These are phyloP conservation scores for Carex myosuroides DNA, from an alignment of 176 grass and related monocot species.

Conservation along the genomic window DNA sequence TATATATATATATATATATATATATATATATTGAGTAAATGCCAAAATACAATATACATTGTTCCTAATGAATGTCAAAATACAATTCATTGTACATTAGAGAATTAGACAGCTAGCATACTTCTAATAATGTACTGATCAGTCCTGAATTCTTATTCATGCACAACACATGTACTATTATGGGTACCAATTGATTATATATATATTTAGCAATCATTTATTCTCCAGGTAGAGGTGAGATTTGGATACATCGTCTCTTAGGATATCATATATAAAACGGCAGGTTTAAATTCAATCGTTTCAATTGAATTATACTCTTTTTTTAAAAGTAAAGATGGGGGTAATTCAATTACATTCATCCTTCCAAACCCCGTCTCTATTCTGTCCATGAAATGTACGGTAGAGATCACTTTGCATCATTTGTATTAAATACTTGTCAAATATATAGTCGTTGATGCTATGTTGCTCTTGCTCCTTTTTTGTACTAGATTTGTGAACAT, in stretches of 20 bases:
- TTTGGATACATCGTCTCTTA: background rate
- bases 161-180: background rate
- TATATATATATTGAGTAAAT: no score
- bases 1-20: no score
- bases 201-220: background rate
- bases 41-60: no score
- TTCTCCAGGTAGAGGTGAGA: background rate
- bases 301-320: background rate
- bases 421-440: background rate
- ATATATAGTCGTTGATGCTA: background rate
- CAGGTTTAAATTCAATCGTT: background rate
- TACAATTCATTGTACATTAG: background rate
- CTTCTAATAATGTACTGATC: no score
- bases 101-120: conserved; percentile 1
- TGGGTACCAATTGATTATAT: background rate
- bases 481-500: background rate
- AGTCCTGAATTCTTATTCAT: background rate
- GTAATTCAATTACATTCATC: no score
- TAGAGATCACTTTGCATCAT: background rate
- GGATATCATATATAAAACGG: background rate
- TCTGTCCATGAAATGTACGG: background rate
- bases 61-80: no score
- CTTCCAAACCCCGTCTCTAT: background rate
- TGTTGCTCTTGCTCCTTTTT: background rate
- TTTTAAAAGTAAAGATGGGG: no score